These are phyloP conservation scores for Penicillium verrucosum DNA, from an alignment of 2,329 filamentous ascomycete species.

Conservation along the genomic window DNA sequence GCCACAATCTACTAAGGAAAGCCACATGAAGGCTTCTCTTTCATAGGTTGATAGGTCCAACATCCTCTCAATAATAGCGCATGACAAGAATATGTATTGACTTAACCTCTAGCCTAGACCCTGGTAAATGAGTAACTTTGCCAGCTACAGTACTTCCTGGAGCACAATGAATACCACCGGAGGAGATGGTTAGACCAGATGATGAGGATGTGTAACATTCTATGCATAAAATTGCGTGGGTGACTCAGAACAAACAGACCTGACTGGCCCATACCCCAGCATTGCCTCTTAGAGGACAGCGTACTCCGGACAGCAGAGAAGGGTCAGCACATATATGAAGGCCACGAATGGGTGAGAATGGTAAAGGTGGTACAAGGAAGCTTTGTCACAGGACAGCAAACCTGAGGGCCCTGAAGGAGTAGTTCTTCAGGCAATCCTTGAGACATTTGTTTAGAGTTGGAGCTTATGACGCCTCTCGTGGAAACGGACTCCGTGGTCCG, in stretches of 20 bases:
- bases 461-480: neutral
- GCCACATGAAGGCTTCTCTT: neutral
- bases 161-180: neutral
- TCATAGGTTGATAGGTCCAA: neutral
- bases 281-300: neutral
- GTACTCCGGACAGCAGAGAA: neutral
- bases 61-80: neutral
- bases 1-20: neutral
- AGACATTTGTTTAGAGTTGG: neutral
- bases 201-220: conserved; percentile 8
- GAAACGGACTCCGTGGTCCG: neutral
- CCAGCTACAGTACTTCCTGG: neutral
- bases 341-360: neutral
- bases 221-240: neutral
- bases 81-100: neutral
- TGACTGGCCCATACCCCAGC: neutral
- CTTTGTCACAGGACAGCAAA: neutral
- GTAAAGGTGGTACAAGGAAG: neutral
- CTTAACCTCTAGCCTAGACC: neutral
- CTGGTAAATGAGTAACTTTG: neutral
- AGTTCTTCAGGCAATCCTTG: neutral
- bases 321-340: neutral
- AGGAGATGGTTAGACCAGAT: neutral
- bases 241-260: neutral
- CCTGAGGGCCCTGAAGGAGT: neutral